Evolutionary conservation across 805 yeast genomes (phyloP).

Genomic region (Saturnispora dispora): DNA sequence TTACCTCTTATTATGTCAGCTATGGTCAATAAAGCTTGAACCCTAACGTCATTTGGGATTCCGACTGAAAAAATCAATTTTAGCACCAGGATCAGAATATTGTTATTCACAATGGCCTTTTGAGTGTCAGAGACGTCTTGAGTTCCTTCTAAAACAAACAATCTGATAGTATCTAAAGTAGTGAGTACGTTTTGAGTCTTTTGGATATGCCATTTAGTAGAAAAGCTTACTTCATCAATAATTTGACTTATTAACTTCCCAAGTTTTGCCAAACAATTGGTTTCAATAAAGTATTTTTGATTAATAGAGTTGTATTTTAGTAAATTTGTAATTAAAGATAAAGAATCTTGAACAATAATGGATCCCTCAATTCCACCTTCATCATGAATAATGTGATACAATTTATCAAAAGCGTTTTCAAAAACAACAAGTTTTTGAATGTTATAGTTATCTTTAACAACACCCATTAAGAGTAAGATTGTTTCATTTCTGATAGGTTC

Average conservation of each 20-base stretch:
- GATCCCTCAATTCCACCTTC: constrained; percentile 91
- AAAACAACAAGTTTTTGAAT: constrained; percentile 91
- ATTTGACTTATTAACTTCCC: constrained; percentile 51
- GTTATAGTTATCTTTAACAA: constrained; percentile 73
- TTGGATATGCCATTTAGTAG: constrained; percentile 69
- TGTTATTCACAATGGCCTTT: constrained; percentile 45
- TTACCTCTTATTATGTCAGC: constrained; percentile 71
- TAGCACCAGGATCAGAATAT: constrained; percentile 56
- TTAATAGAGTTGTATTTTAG: constrained; percentile 79
- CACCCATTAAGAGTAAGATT: constrained; percentile 68
- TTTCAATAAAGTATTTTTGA: constrained; percentile 80
- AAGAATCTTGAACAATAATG: constrained; percentile 82
- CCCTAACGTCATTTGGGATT: constrained; percentile 58
- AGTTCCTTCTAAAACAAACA: constrained; percentile 67
- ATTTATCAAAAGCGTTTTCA: constrained; percentile 79
- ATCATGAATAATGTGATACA: constrained; percentile 69
- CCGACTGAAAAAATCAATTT: constrained; percentile 59
- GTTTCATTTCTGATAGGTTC: constrained; percentile 90
- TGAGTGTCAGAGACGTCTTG: constrained; percentile 58
- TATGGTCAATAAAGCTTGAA: constrained; percentile 60
- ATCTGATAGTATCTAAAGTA: constrained; percentile 60
- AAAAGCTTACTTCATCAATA: constrained; percentile 24
- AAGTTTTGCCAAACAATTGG: constrained; percentile 64
- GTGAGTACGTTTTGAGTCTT: constrained; percentile 56
- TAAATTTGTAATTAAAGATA: constrained; percentile 63